phyloP scores from a whole-genome alignment of 2,329 filamentous ascomycete species.

The Pyrenochaeta sp. region DNA sequence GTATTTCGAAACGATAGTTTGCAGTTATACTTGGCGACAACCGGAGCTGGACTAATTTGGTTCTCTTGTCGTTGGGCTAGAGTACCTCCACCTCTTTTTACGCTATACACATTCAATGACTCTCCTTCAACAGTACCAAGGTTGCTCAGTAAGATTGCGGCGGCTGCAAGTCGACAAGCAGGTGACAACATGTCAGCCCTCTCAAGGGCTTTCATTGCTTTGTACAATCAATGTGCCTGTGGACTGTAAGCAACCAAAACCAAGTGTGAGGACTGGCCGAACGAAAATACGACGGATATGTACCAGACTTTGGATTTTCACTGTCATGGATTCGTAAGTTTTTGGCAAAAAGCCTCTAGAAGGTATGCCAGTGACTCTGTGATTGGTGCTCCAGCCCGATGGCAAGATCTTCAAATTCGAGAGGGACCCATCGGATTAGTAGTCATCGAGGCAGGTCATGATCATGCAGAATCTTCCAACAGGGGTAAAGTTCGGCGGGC shows the following conservation, averaged over 20 bases:
- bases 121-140: background rate
- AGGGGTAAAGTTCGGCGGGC: background rate
- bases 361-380: background rate
- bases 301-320: background rate
- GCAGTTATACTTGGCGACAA: constrained; percentile 16
- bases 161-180: background rate
- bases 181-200: background rate
- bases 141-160: background rate
- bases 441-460: background rate
- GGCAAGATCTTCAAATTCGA: background rate
- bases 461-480: background rate
- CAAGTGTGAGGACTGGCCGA: background rate
- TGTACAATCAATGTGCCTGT: background rate
- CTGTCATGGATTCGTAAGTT: background rate
- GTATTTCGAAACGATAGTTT: background rate
- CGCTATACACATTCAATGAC: background rate
- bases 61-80: background rate
- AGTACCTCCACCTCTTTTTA: background rate
- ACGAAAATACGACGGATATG: background rate
- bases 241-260: background rate
- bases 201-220: constrained; percentile 9
- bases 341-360: background rate
- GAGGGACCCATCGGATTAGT: background rate
- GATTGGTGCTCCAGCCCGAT: background rate
- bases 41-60: constrained; percentile 11